Conservation (phyloP, 2,329 filamentous ascomycete genomes). For the Pseudogymnoascus sp. region DNA sequence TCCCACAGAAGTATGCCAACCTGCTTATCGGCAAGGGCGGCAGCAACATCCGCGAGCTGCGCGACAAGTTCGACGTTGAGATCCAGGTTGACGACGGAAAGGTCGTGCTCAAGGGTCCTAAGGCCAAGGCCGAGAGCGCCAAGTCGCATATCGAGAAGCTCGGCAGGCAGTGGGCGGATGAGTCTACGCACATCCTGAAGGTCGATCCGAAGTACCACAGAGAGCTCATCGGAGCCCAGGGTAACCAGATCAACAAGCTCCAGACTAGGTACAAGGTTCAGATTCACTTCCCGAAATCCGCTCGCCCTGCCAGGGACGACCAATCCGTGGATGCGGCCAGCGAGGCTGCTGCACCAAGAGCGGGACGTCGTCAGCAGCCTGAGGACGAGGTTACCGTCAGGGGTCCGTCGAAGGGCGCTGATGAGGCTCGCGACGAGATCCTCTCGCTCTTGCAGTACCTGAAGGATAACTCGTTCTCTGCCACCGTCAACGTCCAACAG, state of each 20-base stretch:
- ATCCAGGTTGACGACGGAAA: constrained; percentile 90
- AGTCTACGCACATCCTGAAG: constrained; percentile 78
- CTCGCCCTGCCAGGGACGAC: constrained; percentile 60
- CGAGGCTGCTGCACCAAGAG: constrained; percentile 50
- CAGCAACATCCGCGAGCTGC: constrained; percentile 56
- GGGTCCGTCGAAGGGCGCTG: constrained; percentile 85
- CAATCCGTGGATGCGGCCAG: constrained; percentile 61
- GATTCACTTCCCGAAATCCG: constrained; percentile 78
- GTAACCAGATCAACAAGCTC: constrained; percentile 80
- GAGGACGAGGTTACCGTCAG: constrained; percentile 85
- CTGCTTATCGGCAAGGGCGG: constrained; percentile 65
- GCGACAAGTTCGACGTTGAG: constrained; percentile 59
- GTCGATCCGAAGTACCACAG: constrained; percentile 90
- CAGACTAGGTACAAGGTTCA: constrained; percentile 89
- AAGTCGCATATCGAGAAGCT: constrained; percentile 73
- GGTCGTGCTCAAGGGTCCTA: constrained; percentile 90
- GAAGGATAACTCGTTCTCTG: constrained; percentile 75
- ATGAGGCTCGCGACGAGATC: constrained; percentile 85
- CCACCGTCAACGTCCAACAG: constrained; percentile 75
- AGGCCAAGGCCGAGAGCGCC: constrained; percentile 84
- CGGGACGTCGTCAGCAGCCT: constrained; percentile 61
- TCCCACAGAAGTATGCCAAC: constrained; percentile 90
- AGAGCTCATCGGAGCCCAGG: constrained; percentile 83
- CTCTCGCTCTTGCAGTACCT: constrained; percentile 81
- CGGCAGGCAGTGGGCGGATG: constrained; percentile 78